Evolutionary conservation across 2,329 filamentous ascomycete species (phyloP), one percentile per base, ranked within the genome.

Genomic region (Myriosclerotinia duriaeana): DNA sequence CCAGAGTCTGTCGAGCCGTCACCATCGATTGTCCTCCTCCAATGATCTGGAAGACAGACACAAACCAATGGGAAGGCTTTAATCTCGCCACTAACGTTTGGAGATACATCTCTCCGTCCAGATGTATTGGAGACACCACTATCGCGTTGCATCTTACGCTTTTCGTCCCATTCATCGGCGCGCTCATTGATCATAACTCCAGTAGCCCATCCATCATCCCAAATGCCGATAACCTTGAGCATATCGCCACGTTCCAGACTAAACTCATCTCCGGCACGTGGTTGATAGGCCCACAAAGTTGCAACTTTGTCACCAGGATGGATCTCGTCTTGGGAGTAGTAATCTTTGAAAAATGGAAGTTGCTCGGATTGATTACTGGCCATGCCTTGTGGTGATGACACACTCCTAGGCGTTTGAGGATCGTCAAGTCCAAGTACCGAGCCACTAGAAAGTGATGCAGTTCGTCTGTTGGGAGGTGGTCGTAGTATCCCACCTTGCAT

Each of bases 181-280:
- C 87, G 85, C 73, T 96, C 91, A 64, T 89, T 84, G 66, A 96
- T 81, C 76, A 96, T 84, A 65, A 97, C 85, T 73, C 95, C 95
- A 1, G 95, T 99, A 14, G 95, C 95, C 95, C 95, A 99, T 56
- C 95, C 95, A 77, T 99, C 95, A 75, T 99, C 95, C 95, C 95
- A 99, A 72, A 99, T 99, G 69, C 95, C 95, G 42, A 98, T 90
- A 17, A 99, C 89, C 80, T 97, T 98, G 75, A 99, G 85, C 93
- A 99, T 97, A 76, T 99, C 95, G 64, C 95, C 95, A 67, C 95
- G 88, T 74, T 98, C 95, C 48, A 99, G 83, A 50, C 92, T 84
- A 75, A 98, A 98, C 76, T 99, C 95, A 74, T 99, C 95, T 40
- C 88, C 87, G 5, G 95, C 95, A 44, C 95, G 90, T 44, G 95